Conservation (phyloP, 495 filamentous ascomycete species). For the Aspergillus baeticus region DNA sequence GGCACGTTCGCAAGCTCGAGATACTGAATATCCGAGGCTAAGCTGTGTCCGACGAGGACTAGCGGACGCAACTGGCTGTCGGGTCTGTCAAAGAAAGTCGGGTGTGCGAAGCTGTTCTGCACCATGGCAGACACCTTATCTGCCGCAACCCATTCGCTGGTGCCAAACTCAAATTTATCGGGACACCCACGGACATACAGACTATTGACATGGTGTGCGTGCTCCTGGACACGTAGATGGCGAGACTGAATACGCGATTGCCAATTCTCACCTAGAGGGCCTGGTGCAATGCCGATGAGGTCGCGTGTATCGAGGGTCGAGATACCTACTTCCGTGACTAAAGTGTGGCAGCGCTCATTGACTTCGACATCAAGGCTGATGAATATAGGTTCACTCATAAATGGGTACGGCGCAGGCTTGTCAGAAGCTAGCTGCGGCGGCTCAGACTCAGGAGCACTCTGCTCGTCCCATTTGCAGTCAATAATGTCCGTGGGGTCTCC, state of each 20-base stretch:
- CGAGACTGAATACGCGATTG: conserved; percentile 58
- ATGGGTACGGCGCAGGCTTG: conserved; percentile 41
- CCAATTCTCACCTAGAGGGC: conserved; percentile 62
- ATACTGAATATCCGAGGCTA: conserved; percentile 63
- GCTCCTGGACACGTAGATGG: conserved; percentile 76
- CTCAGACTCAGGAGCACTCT: conserved; percentile 8
- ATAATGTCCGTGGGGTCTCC: conserved; percentile 16
- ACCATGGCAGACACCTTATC: conserved; percentile 39
- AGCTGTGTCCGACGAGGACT: conserved; percentile 77
- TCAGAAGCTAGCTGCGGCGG: conserved; percentile 27
- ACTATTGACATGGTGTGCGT: conserved; percentile 60
- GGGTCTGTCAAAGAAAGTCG: conserved; percentile 31
- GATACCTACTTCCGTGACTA: conserved; percentile 84
- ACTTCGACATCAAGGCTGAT: conserved; percentile 80
- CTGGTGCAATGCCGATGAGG: conserved; percentile 52
- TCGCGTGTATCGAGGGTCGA: conserved; percentile 75
- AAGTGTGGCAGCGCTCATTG: conserved; percentile 60
- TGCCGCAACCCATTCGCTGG: conserved; percentile 44
- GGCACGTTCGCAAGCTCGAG: conserved; percentile 58
- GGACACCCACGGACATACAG: conserved; percentile 68
- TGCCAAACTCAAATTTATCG: conserved; percentile 73
- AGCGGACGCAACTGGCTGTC: conserved; percentile 51
- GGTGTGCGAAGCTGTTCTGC: conserved; percentile 46
- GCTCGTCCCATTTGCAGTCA: conserved; percentile 19
- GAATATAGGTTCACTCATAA: conserved; percentile 62